Percentiles rank a stretch among this genome's conserved stretches.
phyloP scores from a whole-genome alignment of 2,329 filamentous ascomycete species.

The Harringtonia lauricola region DNA sequence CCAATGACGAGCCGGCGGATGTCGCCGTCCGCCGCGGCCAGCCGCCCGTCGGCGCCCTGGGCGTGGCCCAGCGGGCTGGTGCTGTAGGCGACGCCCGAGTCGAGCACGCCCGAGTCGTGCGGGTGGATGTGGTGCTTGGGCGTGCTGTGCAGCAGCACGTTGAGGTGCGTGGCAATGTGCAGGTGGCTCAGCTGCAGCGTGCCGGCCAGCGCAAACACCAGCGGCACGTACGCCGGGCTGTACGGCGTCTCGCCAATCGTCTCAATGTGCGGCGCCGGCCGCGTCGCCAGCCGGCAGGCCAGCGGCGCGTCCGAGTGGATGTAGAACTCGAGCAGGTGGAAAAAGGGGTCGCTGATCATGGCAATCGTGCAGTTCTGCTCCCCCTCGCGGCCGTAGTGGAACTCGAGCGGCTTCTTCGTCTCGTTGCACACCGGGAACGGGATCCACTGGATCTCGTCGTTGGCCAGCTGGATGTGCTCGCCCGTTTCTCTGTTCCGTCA shows the following conservation, averaged over 20 bases:
- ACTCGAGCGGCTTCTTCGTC: constrained; percentile 68
- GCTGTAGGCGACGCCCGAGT: constrained; percentile 80
- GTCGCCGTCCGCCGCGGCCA: constrained; percentile 12
- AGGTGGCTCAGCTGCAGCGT: constrained; percentile 82
- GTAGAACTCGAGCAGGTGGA: constrained; percentile 92
- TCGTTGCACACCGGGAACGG: constrained; percentile 88
- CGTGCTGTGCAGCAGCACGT: constrained; percentile 69
- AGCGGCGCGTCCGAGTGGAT: constrained; percentile 92
- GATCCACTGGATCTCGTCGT: constrained; percentile 80
- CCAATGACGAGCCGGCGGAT: constrained; percentile 70
- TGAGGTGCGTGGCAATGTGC: constrained; percentile 82
- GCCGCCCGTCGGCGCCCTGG: constrained; percentile 25
- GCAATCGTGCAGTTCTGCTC: constrained; percentile 79
- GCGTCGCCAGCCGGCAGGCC: constrained; percentile 77
- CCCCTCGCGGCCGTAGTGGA: constrained; percentile 72
- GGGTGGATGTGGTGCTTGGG: constrained; percentile 51
- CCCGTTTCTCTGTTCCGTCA: constrained; percentile 60
- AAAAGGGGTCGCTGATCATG: constrained; percentile 67
- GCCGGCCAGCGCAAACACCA: constrained; percentile 81
- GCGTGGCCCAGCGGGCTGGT: constrained; percentile 59
- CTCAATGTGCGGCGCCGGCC: constrained; percentile 49
- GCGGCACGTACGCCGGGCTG: constrained; percentile 59
- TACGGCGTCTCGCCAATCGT: constrained; percentile 38
- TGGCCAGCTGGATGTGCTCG: constrained; percentile 73
- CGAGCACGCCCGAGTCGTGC: constrained; percentile 66